Base-by-base conservation (phyloP, 495 filamentous ascomycete species). In the Sabuloglossum arenarium region DNA sequence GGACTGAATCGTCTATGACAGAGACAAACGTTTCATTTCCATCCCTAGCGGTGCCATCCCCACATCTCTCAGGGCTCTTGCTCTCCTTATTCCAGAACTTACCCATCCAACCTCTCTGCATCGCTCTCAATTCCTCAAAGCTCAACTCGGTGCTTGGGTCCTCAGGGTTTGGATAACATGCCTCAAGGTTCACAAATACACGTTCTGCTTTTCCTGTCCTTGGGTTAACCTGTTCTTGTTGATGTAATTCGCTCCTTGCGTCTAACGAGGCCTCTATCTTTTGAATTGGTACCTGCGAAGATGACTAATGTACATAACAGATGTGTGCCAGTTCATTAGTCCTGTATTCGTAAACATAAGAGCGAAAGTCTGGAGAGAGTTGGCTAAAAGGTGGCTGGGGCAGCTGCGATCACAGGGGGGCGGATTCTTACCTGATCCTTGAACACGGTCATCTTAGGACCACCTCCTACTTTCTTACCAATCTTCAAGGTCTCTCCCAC, bases 321-420 rank as follows among this genome's bases (percentile, higher is more conserved):
- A 71, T 69, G 74, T 73, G 77, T 79, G 69, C 69, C 76, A n/a
- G 19, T 19, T 43, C 37, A 87, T 95, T 93, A 95, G 88, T 93
- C 88, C 88, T 95, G 75, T 79, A 77, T 79, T 82, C 76, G 89
- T 95, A 88, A 93, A 94, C 79, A 87, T 75, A 61, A 73, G 69
- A 70, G 31, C 50, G 19, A 43, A 51, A 28, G 6, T 28, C 28
- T 0, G 55, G 32, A 28, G 42, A 58, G 30, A 42, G 25, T 9
- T 54, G 32, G 45, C 28, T n/a, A 32, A 30, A 5, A 43, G 3
- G n/a, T 5, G 30, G 34, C 31, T 4, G 5, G 24, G 31, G 49
- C 23, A 3, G 6, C 14, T 21, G 19, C 16, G 12, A 21, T 4
- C 19, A 16, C 47, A 56, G 28, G 56, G 60, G 56, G 60, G 63